Base-by-base conservation (phyloP, 148 eudicot species). In the Chenopodium quinoa region DNA sequence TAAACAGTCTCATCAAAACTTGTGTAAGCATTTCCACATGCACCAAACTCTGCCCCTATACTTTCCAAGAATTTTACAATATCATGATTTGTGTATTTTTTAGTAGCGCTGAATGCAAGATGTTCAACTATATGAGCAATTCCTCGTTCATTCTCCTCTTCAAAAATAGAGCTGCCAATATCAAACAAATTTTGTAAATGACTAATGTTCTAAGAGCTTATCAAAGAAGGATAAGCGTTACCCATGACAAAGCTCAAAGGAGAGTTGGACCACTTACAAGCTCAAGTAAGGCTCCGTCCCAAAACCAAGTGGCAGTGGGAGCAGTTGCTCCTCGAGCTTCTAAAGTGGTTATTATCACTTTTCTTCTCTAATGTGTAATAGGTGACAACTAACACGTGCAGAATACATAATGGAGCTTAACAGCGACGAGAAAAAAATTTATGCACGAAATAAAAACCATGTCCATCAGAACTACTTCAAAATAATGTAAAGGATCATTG, bases 11-110 rank as follows among this genome's bases (percentile, higher is more conserved):
- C 98, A 87, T 93, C 98, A 81, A 88, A 87, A 76, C 94, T 92
- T 48, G 98, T 92, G 65, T 89, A 87, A 32, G 97, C 97, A 89
- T 93, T 93, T 82, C 92, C 94, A 84, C 97, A 93, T 79, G 95
- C 93, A 77, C 97, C 97, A 84, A 94, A 94, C 80, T 91, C 98
- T 68, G 97, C 98, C 80, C 98, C 98, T 66, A 94, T 86, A 83
- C 98, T 94, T 80, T 94, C 98, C 69, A 94, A 90, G 91, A 94
- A 94, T 78, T 87, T 92, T 19, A 94, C 88, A 71, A 94, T 90
- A 79, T 94, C 98, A 80, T 94, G 98, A 85, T 94, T 93, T 70
- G 95, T 84, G 84, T 92, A 93, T 79, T 91, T 93, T 84, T 88
- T 85, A 40, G 97, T 93, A 85, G 95, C 94, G 85, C 95, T 91